Base-by-base conservation (phyloP, 345 rosid species). In the Acer yangbiense region DNA sequence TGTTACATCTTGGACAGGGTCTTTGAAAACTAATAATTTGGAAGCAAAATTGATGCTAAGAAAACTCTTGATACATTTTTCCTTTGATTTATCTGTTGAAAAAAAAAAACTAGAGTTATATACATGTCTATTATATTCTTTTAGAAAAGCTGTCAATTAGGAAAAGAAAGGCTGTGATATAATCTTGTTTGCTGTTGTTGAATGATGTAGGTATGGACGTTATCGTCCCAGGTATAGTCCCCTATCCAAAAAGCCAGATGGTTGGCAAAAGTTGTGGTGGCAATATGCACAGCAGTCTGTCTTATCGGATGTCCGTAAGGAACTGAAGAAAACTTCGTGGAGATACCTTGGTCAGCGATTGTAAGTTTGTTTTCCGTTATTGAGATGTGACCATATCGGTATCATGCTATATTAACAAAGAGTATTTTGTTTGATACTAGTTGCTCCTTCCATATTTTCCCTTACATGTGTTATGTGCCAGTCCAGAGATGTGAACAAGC, bases 231-330 rank as follows among this genome's bases (percentile, higher is more conserved):
- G 87, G 87, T 79, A 82, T 72, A 83, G 77, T 82, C 84, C 87
- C 76, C 74, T 87, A 82, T 84, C 82, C 41, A 87, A 82, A 82
- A 95, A 93, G 72, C 88, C 83, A 21, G 82, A 80, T 79, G 93
- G 94, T 65, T 93, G 97, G 98, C 90, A 87, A 81, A 90, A 74
- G 79, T 72, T 88, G 78, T 93, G 97, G 98, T 95, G 98, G 98
- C 90, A 72, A 50, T 95, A 95, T 82, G 98, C 97, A 60, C 98
- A 90, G 83, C 80, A 91, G 62, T 91, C 97, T 71, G 58, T 95
- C 73, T 61, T 93, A 68, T 87, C 92, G 61, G 97, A 93, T 86
- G 93, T 93, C 65, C 94, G 82, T 14, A 83, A 76, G 86, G 89
- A 89, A 77, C 84, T 95, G 80, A 90, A 83, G 86, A 95, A 85